phyloP scores from a whole-genome alignment of 1,284 basidiomycete species.

The Marasmius oreades region DNA sequence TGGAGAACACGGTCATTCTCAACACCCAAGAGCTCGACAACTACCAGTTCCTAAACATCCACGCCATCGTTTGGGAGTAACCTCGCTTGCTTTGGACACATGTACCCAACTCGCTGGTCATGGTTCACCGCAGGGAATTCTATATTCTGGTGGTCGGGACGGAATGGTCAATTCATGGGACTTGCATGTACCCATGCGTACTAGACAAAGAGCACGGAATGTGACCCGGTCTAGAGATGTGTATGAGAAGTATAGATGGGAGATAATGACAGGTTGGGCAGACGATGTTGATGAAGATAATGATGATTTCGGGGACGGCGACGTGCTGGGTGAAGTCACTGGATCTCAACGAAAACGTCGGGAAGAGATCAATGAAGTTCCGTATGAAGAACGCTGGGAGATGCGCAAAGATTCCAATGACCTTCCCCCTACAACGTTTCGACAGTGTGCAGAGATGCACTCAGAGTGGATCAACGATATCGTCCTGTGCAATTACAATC shows the following conservation, averaged over 20 bases:
- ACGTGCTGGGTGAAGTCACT: conserved; percentile 71
- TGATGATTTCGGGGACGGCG: conserved; percentile 63
- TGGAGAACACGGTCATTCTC: conserved; percentile 19
- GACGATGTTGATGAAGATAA: conserved; percentile 60
- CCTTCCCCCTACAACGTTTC: conserved; percentile 57
- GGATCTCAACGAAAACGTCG: conserved; percentile 29
- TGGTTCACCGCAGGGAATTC: conserved; percentile 76
- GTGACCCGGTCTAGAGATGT: conserved; percentile 24
- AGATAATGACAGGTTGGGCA: conserved; percentile 76
- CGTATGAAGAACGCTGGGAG: conserved; percentile 79
- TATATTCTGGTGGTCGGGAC: conserved; percentile 93
- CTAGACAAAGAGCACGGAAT: conserved; percentile 30
- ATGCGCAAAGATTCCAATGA: conserved; percentile 42
- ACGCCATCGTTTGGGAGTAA: conserved; percentile 83
- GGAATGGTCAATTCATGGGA: conserved; percentile 94
- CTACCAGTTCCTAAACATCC: conserved; percentile 45
- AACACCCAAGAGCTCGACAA: conserved; percentile 15
- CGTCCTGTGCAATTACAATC: conserved; percentile 87
- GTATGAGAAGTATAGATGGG: conserved; percentile 52
- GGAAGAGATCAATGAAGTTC: conserved; percentile 33
- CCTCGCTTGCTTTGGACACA: conserved; percentile 82
- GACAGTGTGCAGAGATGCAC: conserved; percentile 84
- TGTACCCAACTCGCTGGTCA: conserved; percentile 71
- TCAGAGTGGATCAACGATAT: conserved; percentile 98
- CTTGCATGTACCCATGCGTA: conserved; percentile 60